phyloP scores from a whole-genome alignment of 2,329 filamentous ascomycete genomes.

The Aspergillus fumigatiaffinis region DNA sequence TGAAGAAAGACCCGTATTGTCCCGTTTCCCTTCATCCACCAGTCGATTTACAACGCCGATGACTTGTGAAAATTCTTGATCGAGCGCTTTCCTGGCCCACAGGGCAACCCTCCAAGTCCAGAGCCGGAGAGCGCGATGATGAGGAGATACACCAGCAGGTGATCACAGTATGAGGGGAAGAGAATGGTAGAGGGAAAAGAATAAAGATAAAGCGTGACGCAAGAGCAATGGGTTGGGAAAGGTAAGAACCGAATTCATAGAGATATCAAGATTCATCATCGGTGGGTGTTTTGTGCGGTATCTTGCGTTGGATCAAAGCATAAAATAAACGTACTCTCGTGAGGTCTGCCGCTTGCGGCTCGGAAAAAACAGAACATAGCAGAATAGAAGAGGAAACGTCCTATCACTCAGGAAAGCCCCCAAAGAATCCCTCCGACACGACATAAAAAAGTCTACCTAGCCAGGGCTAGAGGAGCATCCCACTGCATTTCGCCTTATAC shows the following conservation, averaged over 20 bases:
- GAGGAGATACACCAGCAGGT: not conserved
- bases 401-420: conserved; percentile 11
- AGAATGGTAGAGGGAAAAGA: conserved; percentile 1
- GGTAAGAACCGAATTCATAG: conserved; percentile 8
- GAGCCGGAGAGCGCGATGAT: not conserved
- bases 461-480: conserved; percentile 3
- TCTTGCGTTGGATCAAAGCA: conserved; percentile 30
- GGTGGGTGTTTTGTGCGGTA: conserved; percentile 34
- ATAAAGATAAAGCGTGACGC: conserved; percentile 4
- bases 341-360: conserved; percentile 20
- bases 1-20: conserved; percentile 13
- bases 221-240: conserved; percentile 2
- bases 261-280: conserved; percentile 30
- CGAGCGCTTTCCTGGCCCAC: not conserved
- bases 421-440: conserved; percentile 10
- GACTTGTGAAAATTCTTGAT: not conserved
- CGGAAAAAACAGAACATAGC: not conserved
- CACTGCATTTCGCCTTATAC: conserved; percentile 8
- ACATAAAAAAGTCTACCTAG: conserved; percentile 8
- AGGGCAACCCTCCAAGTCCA: not conserved
- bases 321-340: conserved; percentile 29
- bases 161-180: not conserved
- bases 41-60: not conserved
- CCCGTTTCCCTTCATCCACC: not conserved
- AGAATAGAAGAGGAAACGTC: conserved; percentile 7